phyloP scores from a whole-genome alignment of 1,284 basidiomycete genomes.

The Cutaneotrichosporon mucoides region DNA sequence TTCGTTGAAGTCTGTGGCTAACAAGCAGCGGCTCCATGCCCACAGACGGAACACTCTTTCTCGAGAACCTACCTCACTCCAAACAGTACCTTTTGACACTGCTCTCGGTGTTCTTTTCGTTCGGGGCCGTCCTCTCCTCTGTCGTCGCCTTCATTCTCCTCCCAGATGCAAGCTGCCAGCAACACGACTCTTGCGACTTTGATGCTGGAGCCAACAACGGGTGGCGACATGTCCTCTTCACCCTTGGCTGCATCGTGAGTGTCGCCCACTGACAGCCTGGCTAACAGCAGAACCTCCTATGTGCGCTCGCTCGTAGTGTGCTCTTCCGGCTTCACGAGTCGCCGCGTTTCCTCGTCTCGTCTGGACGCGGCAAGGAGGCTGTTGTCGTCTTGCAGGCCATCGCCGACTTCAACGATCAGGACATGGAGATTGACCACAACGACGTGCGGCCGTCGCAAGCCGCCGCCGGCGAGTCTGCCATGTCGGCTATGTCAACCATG shows the following conservation, averaged over 20 bases:
- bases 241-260: conserved; percentile 67
- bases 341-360: conserved; percentile 81
- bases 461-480: not conserved
- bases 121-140: conserved; percentile 80
- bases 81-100: conserved; percentile 92
- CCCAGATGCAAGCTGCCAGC: conserved; percentile 67
- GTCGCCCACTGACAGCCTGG: not conserved
- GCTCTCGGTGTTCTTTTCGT: conserved; percentile 91
- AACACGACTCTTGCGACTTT: conserved; percentile 53
- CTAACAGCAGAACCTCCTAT: conserved; percentile 65
- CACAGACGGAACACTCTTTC: conserved; percentile 87
- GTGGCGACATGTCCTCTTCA: conserved; percentile 76
- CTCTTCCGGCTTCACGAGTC: conserved; percentile 92
- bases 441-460: conserved; percentile 56
- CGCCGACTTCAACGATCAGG: conserved; percentile 72
- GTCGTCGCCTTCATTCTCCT: conserved; percentile 71
- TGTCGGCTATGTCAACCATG: not conserved
- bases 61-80: conserved; percentile 87
- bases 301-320: conserved; percentile 79
- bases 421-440: conserved; percentile 59
- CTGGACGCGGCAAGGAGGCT: conserved; percentile 75
- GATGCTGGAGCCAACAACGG: conserved; percentile 64
- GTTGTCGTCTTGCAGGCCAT: conserved; percentile 75
- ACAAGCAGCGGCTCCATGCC: conserved; percentile 70
- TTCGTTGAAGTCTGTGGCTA: not conserved